Base-by-base conservation (phyloP, 176 grass and related monocot species). In the Aechmea fasciata region DNA sequence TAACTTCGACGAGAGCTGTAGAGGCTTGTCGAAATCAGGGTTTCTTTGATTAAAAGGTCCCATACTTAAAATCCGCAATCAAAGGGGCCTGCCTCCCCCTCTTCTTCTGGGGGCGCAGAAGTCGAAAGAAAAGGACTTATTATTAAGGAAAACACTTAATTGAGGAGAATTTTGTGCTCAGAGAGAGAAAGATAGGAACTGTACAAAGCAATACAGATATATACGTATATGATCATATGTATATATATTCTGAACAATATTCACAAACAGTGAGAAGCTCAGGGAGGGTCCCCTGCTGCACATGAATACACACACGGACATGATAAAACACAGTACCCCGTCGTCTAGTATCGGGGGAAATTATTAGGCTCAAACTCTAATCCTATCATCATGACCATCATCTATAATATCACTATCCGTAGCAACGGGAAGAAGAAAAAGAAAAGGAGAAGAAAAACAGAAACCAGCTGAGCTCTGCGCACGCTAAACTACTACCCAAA, bases 391-490 rank as follows among this genome's bases (percentile, higher is more conserved):
- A 5, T n/a, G n/a, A n/a, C 65, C 28, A 11, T 12, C 48, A 70
- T 50, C 29, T 55, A 10, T 57, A 78, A 10, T 57, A 78, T 78
- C 75, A 51, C 50, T 70, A n/a, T 18, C 52, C 15, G 66, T 61
- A 71, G 47, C 10, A 14, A 57, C 22, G 4, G 10, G 10, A 11
- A 22, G 17, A 78, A 2, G 50, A 59, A 52, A 70, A 51, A 69
- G 0, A 49, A 63, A 57, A 66, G 13, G 53, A 20, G 47, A 5
- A 67, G 20, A 41, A 54, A 48, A 73, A 68, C 61, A 73, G 63
- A 83, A 69, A 71, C 69, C 64, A 83, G 55, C 63, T 62, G 52
- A 78, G 71, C 49, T 51, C 64, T 14, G 1, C 55, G 5, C 49
- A 12, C 71, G 64, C 47, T 65, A 67, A 63, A 72, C 71, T 62